Evolutionary conservation across 2,329 filamentous ascomycete genomes (phyloP), one percentile per base, ranked within the genome.

Genomic region (Venturia carpophila): DNA sequence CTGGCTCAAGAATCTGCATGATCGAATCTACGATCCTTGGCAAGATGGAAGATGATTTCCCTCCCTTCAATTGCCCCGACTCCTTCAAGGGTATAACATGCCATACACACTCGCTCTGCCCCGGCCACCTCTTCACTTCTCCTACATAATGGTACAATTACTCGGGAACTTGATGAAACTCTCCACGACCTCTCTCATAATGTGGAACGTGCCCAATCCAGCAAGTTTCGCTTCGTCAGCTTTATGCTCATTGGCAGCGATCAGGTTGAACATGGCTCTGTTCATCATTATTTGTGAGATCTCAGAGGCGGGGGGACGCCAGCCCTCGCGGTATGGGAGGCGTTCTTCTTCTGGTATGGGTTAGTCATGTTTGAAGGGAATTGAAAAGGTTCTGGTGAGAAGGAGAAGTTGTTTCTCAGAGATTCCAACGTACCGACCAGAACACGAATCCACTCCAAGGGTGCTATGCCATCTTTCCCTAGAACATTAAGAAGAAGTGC

Each of bases 201-300:
- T 56, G 3, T 43, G 43, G 24, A 67, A 41, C 1, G 66, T 65
- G 5, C 66, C 66, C 19, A 67, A 5, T 27, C 66, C 66, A 1
- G 60, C 66, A 15, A 42, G 24, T 9, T 41, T 30, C 0, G 66
- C 66, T 42, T 67, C 66, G 4, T 60, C 63, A 4, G 56, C 66
- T 41, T 67, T 67, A 17, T 65, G 52, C 21, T 65, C 56, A 27
- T 67, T 67, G 1, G 66, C 66, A 10, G 56, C 30, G 13, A 67
- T 58, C 7, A 67, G 39, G 19, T 60, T 65, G 43, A 64, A 65
- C n/a, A 67, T 65, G 15, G 43, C 24, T 19, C 63, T 39, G 42
- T 63, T 52, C 63, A 67, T 67, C 24, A 56, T 19, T 5, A 21
- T 56, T 47, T 66, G 64, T 17, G 30, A 37, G 27, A 66, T 42